Evolutionary conservation across 192 early-diverging fungal species (phyloP).

Genomic region (Powellomyces hirtus): DNA sequence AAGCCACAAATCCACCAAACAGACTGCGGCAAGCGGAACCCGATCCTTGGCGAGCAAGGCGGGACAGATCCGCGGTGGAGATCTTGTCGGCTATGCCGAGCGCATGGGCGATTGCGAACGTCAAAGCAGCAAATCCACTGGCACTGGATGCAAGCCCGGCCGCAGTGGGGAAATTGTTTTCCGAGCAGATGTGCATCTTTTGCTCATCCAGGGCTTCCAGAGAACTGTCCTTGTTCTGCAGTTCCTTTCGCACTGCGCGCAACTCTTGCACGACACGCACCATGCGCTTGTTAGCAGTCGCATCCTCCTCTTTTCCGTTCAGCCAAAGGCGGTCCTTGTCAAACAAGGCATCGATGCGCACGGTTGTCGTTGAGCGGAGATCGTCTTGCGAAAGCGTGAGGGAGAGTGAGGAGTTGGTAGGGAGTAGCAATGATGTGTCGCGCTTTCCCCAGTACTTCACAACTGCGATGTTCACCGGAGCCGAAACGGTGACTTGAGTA

Average conservation of each 20-base stretch:
- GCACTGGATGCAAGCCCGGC: constrained; percentile 97
- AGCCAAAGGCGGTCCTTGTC: constrained; percentile 85
- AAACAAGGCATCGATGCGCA: constrained; percentile 59
- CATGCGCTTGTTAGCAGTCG: constrained; percentile 78
- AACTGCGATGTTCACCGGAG: constrained; percentile 99
- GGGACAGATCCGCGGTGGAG: constrained; percentile 69
- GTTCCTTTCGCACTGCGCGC: constrained; percentile 64
- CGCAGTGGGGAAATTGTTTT: constrained; percentile 99
- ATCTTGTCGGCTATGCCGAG: constrained; percentile 56
- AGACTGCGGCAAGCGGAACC: constrained; percentile 97
- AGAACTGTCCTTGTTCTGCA: constrained; percentile 52
- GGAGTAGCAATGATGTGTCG: constrained; percentile 82
- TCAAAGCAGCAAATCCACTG: constrained; percentile 91
- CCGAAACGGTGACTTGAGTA: constrained; percentile 74
- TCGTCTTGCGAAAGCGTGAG: constrained; percentile 96
- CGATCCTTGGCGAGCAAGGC: constrained; percentile 90
- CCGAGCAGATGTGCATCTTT: constrained; percentile 86
- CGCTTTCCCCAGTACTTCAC: constrained; percentile 99
- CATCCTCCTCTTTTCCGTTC: constrained; percentile 87
- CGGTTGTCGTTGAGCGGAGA: constrained; percentile 91
- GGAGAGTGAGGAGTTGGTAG: constrained; percentile 96
- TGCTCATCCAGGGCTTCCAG: constrained; percentile 60
- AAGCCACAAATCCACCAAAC: constrained; percentile 98
- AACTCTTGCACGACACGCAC: constrained; percentile 78
- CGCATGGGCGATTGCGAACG: constrained; percentile 73